Conservation (phyloP, 139 green algal species). For the Picochlorum sp. region DNA sequence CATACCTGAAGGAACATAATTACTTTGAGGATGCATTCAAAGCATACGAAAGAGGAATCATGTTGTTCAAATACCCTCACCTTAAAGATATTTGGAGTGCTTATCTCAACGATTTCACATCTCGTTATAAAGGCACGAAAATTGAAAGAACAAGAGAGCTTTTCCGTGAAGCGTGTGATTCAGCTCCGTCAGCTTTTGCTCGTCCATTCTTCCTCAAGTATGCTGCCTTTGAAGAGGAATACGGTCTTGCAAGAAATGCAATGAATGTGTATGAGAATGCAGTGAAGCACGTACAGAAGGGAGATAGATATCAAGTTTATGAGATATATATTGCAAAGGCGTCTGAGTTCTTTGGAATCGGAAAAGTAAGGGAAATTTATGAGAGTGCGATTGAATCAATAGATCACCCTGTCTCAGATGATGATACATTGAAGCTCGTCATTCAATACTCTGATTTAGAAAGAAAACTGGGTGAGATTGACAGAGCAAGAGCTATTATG, state of each 20-base stretch:
- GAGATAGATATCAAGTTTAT: constrained; percentile 68
- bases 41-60: constrained; percentile 88
- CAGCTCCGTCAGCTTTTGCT: constrained; percentile 41
- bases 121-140: constrained; percentile 81
- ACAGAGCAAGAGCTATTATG: constrained; percentile 89
- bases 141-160: constrained; percentile 91
- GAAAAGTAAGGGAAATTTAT: constrained; percentile 93
- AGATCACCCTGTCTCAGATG: constrained; percentile 58
- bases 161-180: constrained; percentile 79
- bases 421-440: constrained; percentile 70
- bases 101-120: constrained; percentile 81
- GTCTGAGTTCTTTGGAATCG: constrained; percentile 87
- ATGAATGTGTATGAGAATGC: constrained; percentile 85
- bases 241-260: constrained; percentile 79
- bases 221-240: constrained; percentile 85
- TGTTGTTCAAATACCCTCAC: constrained; percentile 95
- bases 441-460: constrained; percentile 78
- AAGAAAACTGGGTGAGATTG: constrained; percentile 85
- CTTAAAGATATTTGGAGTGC: constrained; percentile 88
- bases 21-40: constrained; percentile 90
- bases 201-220: constrained; percentile 73
- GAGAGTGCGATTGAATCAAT: constrained; percentile 78
- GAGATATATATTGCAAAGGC: constrained; percentile 82
- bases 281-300: constrained; percentile 53
- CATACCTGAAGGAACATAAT: constrained; percentile 83